Evolutionary conservation across 2,329 filamentous ascomycete genomes (phyloP).

Genomic region (Cryphonectria radicalis): DNA sequence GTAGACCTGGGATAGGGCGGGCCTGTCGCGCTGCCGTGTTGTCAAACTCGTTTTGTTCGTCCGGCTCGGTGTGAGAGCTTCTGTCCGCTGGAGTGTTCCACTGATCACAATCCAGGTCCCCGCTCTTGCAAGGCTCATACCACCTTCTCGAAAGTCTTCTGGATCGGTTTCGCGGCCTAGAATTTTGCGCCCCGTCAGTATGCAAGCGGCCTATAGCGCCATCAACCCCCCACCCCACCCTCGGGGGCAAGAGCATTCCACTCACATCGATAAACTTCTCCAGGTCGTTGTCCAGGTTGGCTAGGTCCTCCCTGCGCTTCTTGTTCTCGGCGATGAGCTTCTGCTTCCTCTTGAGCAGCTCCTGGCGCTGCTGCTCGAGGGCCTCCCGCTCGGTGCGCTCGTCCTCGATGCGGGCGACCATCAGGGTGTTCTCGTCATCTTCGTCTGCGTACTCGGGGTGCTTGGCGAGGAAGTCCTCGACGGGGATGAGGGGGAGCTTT

Average conservation of each 20-base stretch:
- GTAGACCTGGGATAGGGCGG: background rate
- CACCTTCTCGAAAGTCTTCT: constrained; percentile 81
- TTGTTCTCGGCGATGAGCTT: constrained; percentile 76
- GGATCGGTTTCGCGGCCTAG: constrained; percentile 84
- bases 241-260: background rate
- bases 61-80: background rate
- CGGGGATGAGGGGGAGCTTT: constrained; percentile 80
- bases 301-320: constrained; percentile 89
- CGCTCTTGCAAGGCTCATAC: constrained; percentile 41
- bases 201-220: background rate
- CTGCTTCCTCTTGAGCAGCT: constrained; percentile 68
- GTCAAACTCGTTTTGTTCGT: background rate
- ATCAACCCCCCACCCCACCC: background rate
- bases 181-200: constrained; percentile 31
- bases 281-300: constrained; percentile 86
- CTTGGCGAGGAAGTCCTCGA: constrained; percentile 77
- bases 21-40: background rate
- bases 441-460: constrained; percentile 74
- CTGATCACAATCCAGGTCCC: background rate
- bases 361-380: constrained; percentile 82
- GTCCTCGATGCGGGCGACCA: constrained; percentile 88
- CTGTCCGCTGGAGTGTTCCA: background rate
- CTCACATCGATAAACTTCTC: constrained; percentile 91
- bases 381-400: constrained; percentile 84
- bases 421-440: constrained; percentile 78